Evolutionary conservation across 257 asterid genomes (phyloP), one percentile per base, ranked within the genome.

Genomic region (Solanum peruvianum): DNA sequence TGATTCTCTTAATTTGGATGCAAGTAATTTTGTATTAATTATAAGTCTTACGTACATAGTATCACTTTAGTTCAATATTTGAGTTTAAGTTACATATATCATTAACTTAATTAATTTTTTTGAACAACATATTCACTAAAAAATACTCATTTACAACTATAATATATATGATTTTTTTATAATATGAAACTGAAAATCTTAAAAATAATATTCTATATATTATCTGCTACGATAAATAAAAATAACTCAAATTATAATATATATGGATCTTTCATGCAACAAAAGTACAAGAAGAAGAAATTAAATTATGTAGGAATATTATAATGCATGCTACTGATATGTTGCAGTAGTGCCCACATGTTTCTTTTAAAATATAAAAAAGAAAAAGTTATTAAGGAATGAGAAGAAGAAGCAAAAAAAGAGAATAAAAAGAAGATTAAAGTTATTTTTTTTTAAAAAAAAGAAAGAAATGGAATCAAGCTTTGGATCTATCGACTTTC

Each of bases 321-420:
- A 58, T 86, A 11, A 84, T 85, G 88, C 92, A 92, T 60, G 52
- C 75, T 72, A 85, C 86, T 47, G 76, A 80, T 49, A 21, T 86
- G 92, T 91, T 87, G 87, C 90, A 69, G 72, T 76, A 86, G 91
- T 89, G 92, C 92, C 94, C 93, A 91, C 94, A 91, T 91, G 94
- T 91, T 89, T 91, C 91, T 93, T 89, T 90, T 86, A 27, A 67
- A 90, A 89, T 93, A 92, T 91, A 90, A 90, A 78, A 89, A 83
- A 85, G 64, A 62, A 56, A 92, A 84, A 35, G 10, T 7, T 42
- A 37, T 37, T 16, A 31, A 37, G 52, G 82, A 73, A 73, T 21
- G 49, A 72, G 29, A 71, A 33, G 78, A 71, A 71, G 44, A 35
- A 72, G 47, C 15, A 52, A 56, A 72, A 12, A 72, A 35, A 11